Base-by-base conservation (phyloP, 345 rosid species). In the Murraya koenigii region DNA sequence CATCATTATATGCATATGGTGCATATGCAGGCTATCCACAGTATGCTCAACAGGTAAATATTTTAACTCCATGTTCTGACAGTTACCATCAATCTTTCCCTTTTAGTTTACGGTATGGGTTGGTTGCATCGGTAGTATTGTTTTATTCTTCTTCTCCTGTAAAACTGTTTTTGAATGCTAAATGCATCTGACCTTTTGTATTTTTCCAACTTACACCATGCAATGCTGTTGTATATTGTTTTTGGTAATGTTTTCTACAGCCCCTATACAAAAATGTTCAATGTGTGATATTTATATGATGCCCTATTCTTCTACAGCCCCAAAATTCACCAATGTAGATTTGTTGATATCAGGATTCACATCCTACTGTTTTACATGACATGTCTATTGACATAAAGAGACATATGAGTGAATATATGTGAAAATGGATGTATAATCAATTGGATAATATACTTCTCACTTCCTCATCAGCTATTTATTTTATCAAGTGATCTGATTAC, bases 11-110 rank as follows among this genome's bases (percentile, higher is more conserved):
- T 81, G 92, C 93, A 17, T 96, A 96, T 78, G 89, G 90, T 83
- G 93, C 92, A 83, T 92, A 96, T 83, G 91, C 93, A 65, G 97
- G 98, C 77, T 94, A 92, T 85, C 80, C 96, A 38, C 99, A 92
- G 74, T 94, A 94, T 85, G 91, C 92, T 32, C 99, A 85, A 83
- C 96, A 89, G 91, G 99, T 85, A 85, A 79, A 73, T 6, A 75
- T 62, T 33, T 71, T n/a, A 58, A 7, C 22, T 74, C 10, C 14
- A 69, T 62, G 13, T 69, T 25, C 54, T 25, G 20, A 11, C 47
- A n/a, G 17, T 62, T 54, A 52, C 38, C 38, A 60, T 69, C 38
- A 47, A 69, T 30, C 14, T 25, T 44, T 26, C 32, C 17, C 58
- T 9, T 66, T 69, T 69, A 26, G 33, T 22, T 69, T 44, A 47